Percentiles rank a stretch among this genome's conserved stretches.
phyloP scores from a whole-genome alignment of 2,329 filamentous ascomycete species.

The Lasiodiplodia citricola region DNA sequence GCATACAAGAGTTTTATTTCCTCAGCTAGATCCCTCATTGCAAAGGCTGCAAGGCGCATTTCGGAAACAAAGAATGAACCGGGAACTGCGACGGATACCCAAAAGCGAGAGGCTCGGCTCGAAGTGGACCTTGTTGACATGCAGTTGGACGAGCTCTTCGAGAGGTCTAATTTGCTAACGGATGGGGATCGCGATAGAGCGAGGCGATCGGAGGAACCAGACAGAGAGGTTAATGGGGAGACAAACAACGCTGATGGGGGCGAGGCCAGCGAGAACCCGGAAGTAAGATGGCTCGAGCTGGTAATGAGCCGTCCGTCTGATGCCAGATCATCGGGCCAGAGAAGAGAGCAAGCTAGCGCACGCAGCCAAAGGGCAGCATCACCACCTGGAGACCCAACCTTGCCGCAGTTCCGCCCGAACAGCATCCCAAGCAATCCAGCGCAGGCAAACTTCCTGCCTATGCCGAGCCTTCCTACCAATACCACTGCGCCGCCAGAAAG shows the following conservation, averaged over 20 bases:
- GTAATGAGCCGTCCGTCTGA: neutral
- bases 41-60: constrained; percentile 17
- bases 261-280: neutral
- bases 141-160: constrained; percentile 23
- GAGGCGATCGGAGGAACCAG: constrained; percentile 9
- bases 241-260: neutral
- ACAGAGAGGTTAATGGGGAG: neutral
- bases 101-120: constrained; percentile 13
- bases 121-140: constrained; percentile 22
- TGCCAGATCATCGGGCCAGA: neutral
- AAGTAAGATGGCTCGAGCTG: neutral
- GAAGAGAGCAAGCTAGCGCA: neutral
- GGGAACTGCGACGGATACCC: constrained; percentile 7
- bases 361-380: neutral
- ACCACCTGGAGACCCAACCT: constrained; percentile 46
- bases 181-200: neutral
- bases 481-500: constrained; percentile 14
- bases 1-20: constrained; percentile 21
- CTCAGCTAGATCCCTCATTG: constrained; percentile 17
- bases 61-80: constrained; percentile 19
- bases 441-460: neutral
- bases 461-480: constrained; percentile 7
- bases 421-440: constrained; percentile 30
- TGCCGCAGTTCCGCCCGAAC: constrained; percentile 72
- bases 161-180: constrained; percentile 12